Conservation (phyloP, 163 green algal genomes). For the Scenedesmus sp. region DNA sequence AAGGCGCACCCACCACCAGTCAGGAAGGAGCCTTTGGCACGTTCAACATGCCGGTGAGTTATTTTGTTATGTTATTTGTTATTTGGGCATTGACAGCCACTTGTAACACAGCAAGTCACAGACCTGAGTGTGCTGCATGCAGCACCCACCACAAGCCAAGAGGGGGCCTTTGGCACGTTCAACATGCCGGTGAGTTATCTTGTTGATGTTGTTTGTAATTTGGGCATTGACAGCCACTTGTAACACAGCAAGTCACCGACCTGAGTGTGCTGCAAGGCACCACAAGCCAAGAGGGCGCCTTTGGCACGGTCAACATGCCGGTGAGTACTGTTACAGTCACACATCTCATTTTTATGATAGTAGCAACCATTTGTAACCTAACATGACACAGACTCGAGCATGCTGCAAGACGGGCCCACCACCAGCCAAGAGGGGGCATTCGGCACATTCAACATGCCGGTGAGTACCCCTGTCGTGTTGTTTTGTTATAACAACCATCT, state of each 20-base stretch:
- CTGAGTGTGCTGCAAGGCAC: too few species aligned
- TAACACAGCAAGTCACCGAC: too few species aligned
- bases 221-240: too few species aligned
- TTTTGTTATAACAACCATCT: background rate
- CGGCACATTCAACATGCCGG: conserved; percentile 65
- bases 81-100: background rate
- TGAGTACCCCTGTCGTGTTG: background rate
- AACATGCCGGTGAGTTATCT: conserved; percentile 11
- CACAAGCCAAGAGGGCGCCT: background rate
- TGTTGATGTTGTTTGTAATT: too few species aligned
- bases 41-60: conserved; percentile 60
- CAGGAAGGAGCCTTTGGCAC: conserved; percentile 74
- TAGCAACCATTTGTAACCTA: too few species aligned
- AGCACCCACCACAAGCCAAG: conserved; percentile 62
- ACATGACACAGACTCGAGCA: background rate
- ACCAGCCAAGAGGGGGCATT: conserved; percentile 71
- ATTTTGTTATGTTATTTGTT: background rate
- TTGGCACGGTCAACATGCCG: background rate
- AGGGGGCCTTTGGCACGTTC: conserved; percentile 78
- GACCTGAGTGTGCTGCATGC: conserved; percentile 48
- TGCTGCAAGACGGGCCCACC: conserved; percentile 61
- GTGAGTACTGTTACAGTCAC: background rate
- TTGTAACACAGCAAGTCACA: too few species aligned
- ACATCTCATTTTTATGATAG: too few species aligned
- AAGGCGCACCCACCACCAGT: conserved; percentile 58